Base-by-base conservation (phyloP, 2,329 filamentous ascomycete species). In the Alternaria alternata region DNA sequence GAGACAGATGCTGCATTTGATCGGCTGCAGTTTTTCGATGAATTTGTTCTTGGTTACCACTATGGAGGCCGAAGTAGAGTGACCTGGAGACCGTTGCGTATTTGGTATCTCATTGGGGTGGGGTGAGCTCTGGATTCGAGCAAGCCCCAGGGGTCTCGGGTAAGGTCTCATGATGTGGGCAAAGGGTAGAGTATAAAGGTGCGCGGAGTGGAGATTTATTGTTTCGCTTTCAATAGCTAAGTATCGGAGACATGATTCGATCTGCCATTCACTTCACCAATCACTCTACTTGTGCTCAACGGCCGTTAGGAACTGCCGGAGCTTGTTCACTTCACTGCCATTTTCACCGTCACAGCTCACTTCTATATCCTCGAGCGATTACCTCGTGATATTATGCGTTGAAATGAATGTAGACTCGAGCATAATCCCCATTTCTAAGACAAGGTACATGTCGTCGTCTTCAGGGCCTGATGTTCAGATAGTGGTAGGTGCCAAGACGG, bases 31-130 rank as follows among this genome's bases (percentile, higher is more conserved):
- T 3, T 44, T 11, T n/a, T 57, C 28, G 20, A 59, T 48, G 26
- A 59, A 59, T 11, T 54, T 20, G 26, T 59, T 22, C 39, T 59
- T 59, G 6, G 55, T 58, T 1, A 51, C 20, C 32, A 55, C 16
- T 7, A 5, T 55, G 2, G 53, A 42, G 20, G 39, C 20, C 20
- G 39, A 42, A 24, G 14, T 12, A 24, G 20, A 24, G 20, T 20
- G 20, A 42, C 6, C 20, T 42, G 11, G 39, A 8, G 39, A 24
- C 22, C 16, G 39, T 7, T 24, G 39, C 20, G 6, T 24, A 6
- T 42, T 20, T 42, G 39, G 20, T 16, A 20, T 42, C 39, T 16
- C 39, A 8, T 12, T 16, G 11, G 20, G 11, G 20, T 42, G 9
- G 39, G 20, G 38, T 5, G 38, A 24, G 39, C 12, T 7, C 14